Percentiles rank a stretch among this genome's conserved stretches.
These are phyloP conservation scores for Trichomonas gallinae DNA, from an alignment of 208 protist species.

Conservation along the genomic window DNA sequence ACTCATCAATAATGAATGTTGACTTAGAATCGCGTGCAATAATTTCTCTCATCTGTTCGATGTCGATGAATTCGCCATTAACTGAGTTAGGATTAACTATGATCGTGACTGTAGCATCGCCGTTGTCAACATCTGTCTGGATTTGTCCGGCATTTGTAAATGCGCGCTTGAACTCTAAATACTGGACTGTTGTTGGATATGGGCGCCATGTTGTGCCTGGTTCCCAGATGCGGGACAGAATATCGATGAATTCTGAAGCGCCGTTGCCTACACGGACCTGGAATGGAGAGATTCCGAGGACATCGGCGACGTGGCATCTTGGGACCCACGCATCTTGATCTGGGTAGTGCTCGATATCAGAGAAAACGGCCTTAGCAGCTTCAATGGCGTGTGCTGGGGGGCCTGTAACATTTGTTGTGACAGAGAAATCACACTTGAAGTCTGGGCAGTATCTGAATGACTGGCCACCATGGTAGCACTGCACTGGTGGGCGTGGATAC, in stretches of 20 bases:
- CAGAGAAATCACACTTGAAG: not conserved
- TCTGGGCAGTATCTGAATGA: not conserved
- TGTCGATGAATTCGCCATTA: not conserved
- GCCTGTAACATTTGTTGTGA: not conserved
- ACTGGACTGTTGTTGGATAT: not conserved
- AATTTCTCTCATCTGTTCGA: not conserved
- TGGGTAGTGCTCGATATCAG: not conserved
- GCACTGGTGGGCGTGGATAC: not conserved
- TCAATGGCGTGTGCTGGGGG: not conserved
- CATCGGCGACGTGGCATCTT: not conserved
- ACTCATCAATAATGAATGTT: no score
- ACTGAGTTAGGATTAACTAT: not conserved
- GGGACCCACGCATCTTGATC: conserved; percentile 19
- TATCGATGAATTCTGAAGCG: not conserved
- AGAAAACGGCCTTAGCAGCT: not conserved
- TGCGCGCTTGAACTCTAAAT: not conserved
- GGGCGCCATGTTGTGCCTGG: not conserved
- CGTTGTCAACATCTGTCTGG: not conserved
- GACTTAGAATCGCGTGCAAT: not conserved
- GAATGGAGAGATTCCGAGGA: not conserved
- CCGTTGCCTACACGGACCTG: not conserved
- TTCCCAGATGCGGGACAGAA: not conserved
- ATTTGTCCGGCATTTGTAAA: not conserved
- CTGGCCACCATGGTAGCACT: not conserved
- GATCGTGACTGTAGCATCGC: not conserved